Evolutionary conservation across 352 stramenopile species (phyloP).

Genomic region (Phytophthora foliorum): DNA sequence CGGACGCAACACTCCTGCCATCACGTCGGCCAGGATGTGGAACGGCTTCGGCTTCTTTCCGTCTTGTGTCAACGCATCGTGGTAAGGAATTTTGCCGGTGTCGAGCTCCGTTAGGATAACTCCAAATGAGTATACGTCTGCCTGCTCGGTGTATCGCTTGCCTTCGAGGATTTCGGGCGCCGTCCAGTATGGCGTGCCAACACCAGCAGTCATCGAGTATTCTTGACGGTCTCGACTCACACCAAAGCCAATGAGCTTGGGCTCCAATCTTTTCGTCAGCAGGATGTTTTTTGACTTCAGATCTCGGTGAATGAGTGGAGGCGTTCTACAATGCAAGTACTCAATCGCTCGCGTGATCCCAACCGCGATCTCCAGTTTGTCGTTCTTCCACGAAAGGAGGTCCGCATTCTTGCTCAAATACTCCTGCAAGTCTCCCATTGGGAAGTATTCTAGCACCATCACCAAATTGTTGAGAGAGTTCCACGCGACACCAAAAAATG

Average conservation of each 20-base stretch:
- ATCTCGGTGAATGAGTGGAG: slow-evolving; percentile 35
- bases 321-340: slow-evolving; percentile 26
- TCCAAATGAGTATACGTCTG: slow-evolving; percentile 43
- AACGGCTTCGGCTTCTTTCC: slow-evolving; percentile 42
- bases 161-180: slow-evolving; percentile 37
- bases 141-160: slow-evolving; percentile 16
- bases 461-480: slow-evolving; percentile 50
- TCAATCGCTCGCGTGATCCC: slow-evolving; percentile 36
- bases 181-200: slow-evolving; percentile 32
- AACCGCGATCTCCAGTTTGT: slow-evolving; percentile 38
- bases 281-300: slow-evolving; percentile 56
- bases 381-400: slow-evolving; percentile 21
- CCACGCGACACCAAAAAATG: slow-evolving; percentile 49
- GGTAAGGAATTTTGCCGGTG: slow-evolving; percentile 27
- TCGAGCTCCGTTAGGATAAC: slow-evolving; percentile 43
- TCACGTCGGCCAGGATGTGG: slow-evolving; percentile 45
- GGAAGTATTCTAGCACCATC: slow-evolving; percentile 48
- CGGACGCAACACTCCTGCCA: slow-evolving; percentile 45
- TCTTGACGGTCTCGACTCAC: slow-evolving; percentile 22
- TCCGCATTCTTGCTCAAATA: slow-evolving; percentile 28
- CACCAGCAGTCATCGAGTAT: slow-evolving; percentile 21
- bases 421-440: slow-evolving; percentile 39
- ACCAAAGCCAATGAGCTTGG: slow-evolving; percentile 59
- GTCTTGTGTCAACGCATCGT: slow-evolving; percentile 10
- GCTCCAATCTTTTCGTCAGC: slow-evolving; percentile 62